Evolutionary conservation across 23 red algal species (phyloP), one percentile per base, ranked within the genome.

Genomic region (Gracilaria caudata): DNA sequence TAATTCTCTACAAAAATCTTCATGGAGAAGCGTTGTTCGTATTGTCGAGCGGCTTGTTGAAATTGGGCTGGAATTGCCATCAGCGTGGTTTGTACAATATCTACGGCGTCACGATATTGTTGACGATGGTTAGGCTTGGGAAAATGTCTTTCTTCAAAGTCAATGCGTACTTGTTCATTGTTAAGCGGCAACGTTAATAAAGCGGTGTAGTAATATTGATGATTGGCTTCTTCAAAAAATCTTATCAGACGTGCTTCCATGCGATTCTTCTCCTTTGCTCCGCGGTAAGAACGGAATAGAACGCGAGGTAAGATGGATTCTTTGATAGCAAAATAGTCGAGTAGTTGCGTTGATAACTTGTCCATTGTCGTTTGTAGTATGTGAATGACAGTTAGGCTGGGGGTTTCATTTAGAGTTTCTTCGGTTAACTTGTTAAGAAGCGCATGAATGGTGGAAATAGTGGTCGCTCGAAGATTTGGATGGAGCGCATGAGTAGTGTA

Each of bases 121-220:
- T 66, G 24, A 2, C 58, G 34, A 20, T 89, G 40, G 8, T 79
- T 66, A 7, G 19, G 60, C 51, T 79, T 89, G 46, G 36, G 8
- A 33, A 89, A 79, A 54, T 89, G 71, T 0, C 86, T 51, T 13
- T 89, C 40, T 51, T 68, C 64, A 68, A 89, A 89, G 19, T 78
- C 86, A 20, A 38, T n/a, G 39, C 86, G 86, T 33, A 79, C 74
- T 29, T 79, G 64, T n/a, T 89, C 64, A 14, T 39, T 80, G 36
- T 89, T 53, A 24, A 89, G 58, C 30, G 86, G 86, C 11, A 89
- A 34, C 28, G 73, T 72, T 17, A 89, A 34, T 33, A 89, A 79
- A 9, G 82, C 82, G 41, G 39, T 59, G 41, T 75, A 75, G 33
- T 86, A 73, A 40, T 72, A 86, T 28, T 86, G 41, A 17, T 56